phyloP scores from a whole-genome alignment of 345 rosid species.

The Erodium maritimum region DNA sequence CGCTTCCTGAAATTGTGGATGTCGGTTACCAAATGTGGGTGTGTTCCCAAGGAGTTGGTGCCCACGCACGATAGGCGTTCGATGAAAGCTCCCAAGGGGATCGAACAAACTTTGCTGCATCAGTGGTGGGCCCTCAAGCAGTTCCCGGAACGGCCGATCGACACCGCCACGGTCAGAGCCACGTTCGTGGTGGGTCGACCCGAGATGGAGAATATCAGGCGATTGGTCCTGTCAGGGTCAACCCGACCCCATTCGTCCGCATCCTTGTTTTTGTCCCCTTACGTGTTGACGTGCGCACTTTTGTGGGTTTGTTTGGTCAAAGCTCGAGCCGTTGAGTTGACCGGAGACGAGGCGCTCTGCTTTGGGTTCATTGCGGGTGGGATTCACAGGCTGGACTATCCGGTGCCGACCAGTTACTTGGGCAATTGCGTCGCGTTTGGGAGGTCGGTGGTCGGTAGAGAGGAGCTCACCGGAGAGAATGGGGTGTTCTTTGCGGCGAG shows the following conservation, averaged over 20 bases:
- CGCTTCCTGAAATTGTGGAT: conserved; percentile 35
- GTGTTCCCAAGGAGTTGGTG: background rate
- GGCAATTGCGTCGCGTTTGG: conserved; percentile 34
- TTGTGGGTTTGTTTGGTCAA: conserved; percentile 25
- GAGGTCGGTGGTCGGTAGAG: conserved; percentile 7
- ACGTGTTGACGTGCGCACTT: conserved; percentile 20
- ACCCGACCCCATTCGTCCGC: conserved; percentile 1
- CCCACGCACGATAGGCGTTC: conserved; percentile 18
- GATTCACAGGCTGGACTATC: conserved; percentile 15
- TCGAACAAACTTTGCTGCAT: conserved; percentile 18
- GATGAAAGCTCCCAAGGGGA: conserved; percentile 13
- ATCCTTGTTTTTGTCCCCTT: conserved; percentile 22
- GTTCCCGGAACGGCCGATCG: background rate
- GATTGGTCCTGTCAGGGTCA: conserved; percentile 9
- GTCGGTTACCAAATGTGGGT: conserved; percentile 8
- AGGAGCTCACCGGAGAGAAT: conserved; percentile 17
- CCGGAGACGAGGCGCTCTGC: conserved; percentile 4
- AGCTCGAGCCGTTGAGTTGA: background rate
- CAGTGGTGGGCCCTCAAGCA: conserved; percentile 16
- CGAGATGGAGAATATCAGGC: conserved; percentile 16
- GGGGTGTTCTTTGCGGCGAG: conserved; percentile 26
- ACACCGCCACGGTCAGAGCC: conserved; percentile 10
- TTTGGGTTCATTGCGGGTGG: conserved; percentile 33
- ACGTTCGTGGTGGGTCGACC: conserved; percentile 11
- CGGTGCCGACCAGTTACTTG: conserved; percentile 16